Evolutionary conservation across 2,329 filamentous ascomycete species (phyloP), one percentile per base, ranked within the genome.

Genomic region (Aspergillus felis): DNA sequence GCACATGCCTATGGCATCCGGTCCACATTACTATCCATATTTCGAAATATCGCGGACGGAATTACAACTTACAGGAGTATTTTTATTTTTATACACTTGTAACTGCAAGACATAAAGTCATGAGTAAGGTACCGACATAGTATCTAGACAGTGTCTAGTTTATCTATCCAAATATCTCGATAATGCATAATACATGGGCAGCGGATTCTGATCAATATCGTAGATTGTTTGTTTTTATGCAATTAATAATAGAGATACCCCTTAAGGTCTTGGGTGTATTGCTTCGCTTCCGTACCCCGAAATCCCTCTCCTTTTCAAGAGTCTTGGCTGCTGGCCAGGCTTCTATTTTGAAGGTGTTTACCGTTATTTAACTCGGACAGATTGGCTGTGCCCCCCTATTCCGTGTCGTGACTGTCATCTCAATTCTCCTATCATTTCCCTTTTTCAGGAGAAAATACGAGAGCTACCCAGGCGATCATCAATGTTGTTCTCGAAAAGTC

Each of bases 301-400:
- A 20, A 35, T 57, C 53, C 53, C 41, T 56, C 58, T 61, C 61
- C 55, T 61, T 58, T 59, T 57, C 22, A 47, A 47, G 35, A 47
- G 52, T 57, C 57, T 59, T 58, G 60, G 58, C 58, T 49, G 41
- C 53, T 32, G 41, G 32, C 14, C 32, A 17, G 32, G 12, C 32
- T 35, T 14, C 32, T 35, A 35, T 17, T 35, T 35, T 35, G 32
- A 20, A 24, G 29, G 53, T 25, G 38, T 47, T 47, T 46, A 49
- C 35, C 51, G 53, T 17, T 54, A 46, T 50, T 17, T 44, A 57
- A 41, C 55, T 56, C 28, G 20, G 60, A 53, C 14, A 17, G 53
- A 55, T 62, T 57, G 58, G 61, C 55, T 38, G 56, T 57, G 57
- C 53, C 57, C 51, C 61, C 59, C 49, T 57, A 46, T 57, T 62